These are phyloP conservation scores for Xylaria sp. DNA, from an alignment of 495 filamentous ascomycete species.

Conservation along the genomic window DNA sequence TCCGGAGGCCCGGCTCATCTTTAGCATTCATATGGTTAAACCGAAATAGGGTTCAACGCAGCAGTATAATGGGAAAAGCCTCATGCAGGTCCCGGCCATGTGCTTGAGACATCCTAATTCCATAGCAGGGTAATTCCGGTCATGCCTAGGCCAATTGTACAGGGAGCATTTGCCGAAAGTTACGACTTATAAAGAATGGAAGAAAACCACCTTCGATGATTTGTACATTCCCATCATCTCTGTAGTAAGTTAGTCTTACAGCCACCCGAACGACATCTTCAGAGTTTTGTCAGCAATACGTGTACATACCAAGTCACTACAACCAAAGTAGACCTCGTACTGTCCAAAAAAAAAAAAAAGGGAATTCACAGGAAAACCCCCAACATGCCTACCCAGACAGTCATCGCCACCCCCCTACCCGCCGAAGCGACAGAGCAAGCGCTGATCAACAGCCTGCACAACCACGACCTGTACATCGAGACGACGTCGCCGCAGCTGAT, in stretches of 20 bases:
- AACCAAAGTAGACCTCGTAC: not conserved
- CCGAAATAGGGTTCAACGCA: not conserved
- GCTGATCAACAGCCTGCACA: conserved; percentile 65
- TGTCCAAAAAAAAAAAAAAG: too few relatives aligned
- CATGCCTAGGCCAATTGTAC: not conserved
- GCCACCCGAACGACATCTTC: not conserved
- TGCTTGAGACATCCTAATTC: not conserved
- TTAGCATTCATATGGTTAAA: not conserved
- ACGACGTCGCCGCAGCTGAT: conserved; percentile 47
- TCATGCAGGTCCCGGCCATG: conserved; percentile 2
- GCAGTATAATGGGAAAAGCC: not conserved
- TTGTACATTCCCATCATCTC: not conserved
- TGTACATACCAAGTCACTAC: not conserved
- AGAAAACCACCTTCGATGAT: not conserved
- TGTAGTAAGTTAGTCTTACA: not conserved
- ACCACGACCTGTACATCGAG: conserved; percentile 54
- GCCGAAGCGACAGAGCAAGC: conserved; percentile 56
- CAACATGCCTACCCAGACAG: conserved; percentile 29
- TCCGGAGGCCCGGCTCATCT: not conserved
- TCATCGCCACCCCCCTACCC: conserved; percentile 63
- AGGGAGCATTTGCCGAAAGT: not conserved
- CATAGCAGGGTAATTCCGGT: not conserved
- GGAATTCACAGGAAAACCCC: not conserved
- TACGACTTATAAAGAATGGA: not conserved
- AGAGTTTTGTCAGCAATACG: too few relatives aligned